A percentile compares a stretch with the other conserved stretches of the same genome.
These are phyloP conservation scores for Paramecium sexaurelia DNA, from an alignment of 73 alveolate species.

Conservation along the genomic window DNA sequence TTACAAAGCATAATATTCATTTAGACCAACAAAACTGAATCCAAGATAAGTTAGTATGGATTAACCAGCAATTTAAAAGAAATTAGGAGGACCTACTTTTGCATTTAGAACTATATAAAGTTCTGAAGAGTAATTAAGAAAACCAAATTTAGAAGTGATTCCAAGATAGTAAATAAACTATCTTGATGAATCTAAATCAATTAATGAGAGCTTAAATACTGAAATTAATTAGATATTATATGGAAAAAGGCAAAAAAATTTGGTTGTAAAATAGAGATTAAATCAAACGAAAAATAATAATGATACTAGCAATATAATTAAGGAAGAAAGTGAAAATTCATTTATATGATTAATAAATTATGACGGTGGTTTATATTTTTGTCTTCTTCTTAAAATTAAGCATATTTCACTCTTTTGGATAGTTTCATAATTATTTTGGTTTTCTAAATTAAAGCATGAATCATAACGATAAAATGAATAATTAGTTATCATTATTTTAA, in stretches of 20 bases:
- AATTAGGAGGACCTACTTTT: conserved; percentile 51
- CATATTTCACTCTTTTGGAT: not conserved
- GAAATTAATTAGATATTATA: conserved; percentile 34
- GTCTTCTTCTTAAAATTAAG: not conserved
- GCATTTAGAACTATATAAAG: conserved; percentile 13
- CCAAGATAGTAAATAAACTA: not conserved
- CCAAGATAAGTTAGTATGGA: not conserved
- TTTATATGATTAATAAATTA: not conserved
- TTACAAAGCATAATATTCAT: conserved; percentile 57
- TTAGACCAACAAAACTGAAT: conserved; percentile 49
- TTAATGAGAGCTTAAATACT: conserved; percentile 18
- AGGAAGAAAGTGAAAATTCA: conserved; percentile 47
- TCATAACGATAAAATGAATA: not conserved
- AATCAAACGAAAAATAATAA: not conserved
- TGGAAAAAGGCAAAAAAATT: not conserved
- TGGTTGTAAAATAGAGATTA: not conserved
- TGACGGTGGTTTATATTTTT: not conserved
- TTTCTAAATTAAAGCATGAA: not conserved
- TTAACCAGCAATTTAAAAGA: conserved; percentile 41
- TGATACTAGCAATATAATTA: conserved; percentile 1
- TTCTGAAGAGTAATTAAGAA: not conserved
- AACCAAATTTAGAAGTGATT: not conserved
- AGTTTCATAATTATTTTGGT: not conserved
- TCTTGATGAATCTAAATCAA: conserved; percentile 3
- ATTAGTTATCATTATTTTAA: not conserved